Percentiles rank a stretch among this genome's conserved stretches.
Evolutionary conservation across 345 rosid species (phyloP).

Genomic region (Camelina sativa): DNA sequence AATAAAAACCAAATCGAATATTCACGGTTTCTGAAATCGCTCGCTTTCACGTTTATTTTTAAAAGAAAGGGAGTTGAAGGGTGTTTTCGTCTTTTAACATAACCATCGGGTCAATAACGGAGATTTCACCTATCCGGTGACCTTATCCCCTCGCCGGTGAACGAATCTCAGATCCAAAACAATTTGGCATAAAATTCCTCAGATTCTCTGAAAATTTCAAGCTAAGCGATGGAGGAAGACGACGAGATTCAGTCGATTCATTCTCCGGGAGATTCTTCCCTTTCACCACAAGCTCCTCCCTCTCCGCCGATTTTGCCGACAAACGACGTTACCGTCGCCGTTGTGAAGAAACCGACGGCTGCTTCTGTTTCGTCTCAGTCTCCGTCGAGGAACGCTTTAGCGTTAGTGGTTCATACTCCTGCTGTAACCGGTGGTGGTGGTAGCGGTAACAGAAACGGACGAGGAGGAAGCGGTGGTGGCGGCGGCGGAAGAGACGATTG

Average conservation of each 20-base stretch:
- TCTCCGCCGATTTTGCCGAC: constrained; percentile 38
- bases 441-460: constrained; percentile 47
- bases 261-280: constrained; percentile 39
- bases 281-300: constrained; percentile 47
- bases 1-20: constrained; percentile 21
- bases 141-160: constrained; percentile 48
- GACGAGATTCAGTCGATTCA: constrained; percentile 56
- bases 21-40: not conserved
- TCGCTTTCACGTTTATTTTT: not conserved
- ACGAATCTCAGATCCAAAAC: constrained; percentile 19
- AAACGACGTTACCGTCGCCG: constrained; percentile 50
- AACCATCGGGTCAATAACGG: constrained; percentile 46
- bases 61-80: constrained; percentile 17
- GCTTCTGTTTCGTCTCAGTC: constrained; percentile 22
- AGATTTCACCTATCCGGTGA: constrained; percentile 41
- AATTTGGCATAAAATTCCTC: not conserved
- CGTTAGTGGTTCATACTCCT: constrained; percentile 47
- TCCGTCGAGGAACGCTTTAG: constrained; percentile 34
- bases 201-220: constrained; percentile 5
- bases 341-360: constrained; percentile 42
- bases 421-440: constrained; percentile 32
- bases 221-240: constrained; percentile 58
- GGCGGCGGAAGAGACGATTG: constrained; percentile 84
- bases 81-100: constrained; percentile 20
- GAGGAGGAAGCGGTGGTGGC: constrained; percentile 25